phyloP scores from a whole-genome alignment of 441 rosid genomes.

The Pelargonium cotyledonis region DNA sequence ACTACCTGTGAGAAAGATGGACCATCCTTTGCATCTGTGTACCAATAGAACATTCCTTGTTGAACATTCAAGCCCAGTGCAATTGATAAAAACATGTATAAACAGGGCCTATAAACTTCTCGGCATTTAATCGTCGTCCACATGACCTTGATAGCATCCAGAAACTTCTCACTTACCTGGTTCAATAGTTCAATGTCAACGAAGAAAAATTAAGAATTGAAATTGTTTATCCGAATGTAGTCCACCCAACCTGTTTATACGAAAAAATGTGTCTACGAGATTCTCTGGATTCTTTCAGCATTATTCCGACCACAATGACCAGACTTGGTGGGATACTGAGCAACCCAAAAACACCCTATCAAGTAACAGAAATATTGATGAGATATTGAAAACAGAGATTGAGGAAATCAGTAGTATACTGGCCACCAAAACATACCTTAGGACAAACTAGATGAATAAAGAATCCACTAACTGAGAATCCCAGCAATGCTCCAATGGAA shows the following conservation, averaged over 20 bases:
- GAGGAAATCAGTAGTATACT: not conserved
- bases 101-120: conserved; percentile 84
- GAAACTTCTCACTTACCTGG: conserved; percentile 63
- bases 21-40: conserved; percentile 70
- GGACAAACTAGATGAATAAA: conserved; percentile 86
- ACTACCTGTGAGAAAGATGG: conserved; percentile 83
- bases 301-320: conserved; percentile 52
- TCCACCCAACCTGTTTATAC: conserved; percentile 52
- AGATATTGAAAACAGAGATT: not conserved
- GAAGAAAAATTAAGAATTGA: conserved; percentile 14
- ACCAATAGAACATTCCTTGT: conserved; percentile 94
- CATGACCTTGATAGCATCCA: conserved; percentile 75
- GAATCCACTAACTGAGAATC: conserved; percentile 73
- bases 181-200: conserved; percentile 14
- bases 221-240: not conserved
- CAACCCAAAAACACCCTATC: conserved; percentile 82
- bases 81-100: conserved; percentile 81
- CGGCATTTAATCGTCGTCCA: conserved; percentile 73
- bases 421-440: conserved; percentile 38
- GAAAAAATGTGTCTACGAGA: conserved; percentile 42
- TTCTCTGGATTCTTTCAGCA: conserved; percentile 44
- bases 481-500: conserved; percentile 71
- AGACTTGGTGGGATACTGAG: conserved; percentile 67
- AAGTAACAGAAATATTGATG: conserved; percentile 16
- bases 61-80: conserved; percentile 66